Evolutionary conservation across 768 basidiomycete species (phyloP), one percentile per base, ranked within the genome.

Genomic region (Boletus huronensis): DNA sequence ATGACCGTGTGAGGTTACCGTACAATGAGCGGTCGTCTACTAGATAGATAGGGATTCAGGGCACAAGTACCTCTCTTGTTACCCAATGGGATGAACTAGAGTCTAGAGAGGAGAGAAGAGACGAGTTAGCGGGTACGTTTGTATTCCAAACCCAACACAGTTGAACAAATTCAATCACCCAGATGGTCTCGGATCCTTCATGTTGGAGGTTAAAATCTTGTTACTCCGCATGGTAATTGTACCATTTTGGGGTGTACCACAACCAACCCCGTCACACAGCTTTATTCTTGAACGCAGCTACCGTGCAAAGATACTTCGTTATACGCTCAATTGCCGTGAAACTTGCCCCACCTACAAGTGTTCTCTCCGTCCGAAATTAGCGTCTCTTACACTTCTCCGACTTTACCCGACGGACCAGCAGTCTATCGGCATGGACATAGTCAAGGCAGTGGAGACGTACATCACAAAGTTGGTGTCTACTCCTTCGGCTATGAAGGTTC

Each of bases 361-460:
- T 32, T 17, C 44, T 50, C n/a, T 28, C 38, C 13, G 36, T 53
- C 16, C 35, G 29, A 47, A 21, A 50, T 34, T 10, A 21, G 43
- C 19, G 14, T 21, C 21, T 36, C 36, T 19, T 23, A 35, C 28
- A 19, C 23, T 47, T 47, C 19, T 39, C 16, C 17, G 29, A 14
- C 35, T 21, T 44, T 49, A n/a, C 32, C 31, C 38, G 40, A 23
- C 48, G 17, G 34, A 40, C 26, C 26, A 39, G 34, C 52, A 55
- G 23, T 45, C n/a, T 36, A 41, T 41, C 35, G 19, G 11, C 23
- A 98, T 98, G 97, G 95, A 99, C 72, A 87, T 95, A 60, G 80
- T 93, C 65, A 96, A 95, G 73, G 97, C 97, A 8, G 86, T 97
- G 28, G 92, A 95, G 74, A 90, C 87, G 6, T 99, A 98, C 77